These are phyloP conservation scores for Cryptosporidium andersoni DNA, from an alignment of 169 alveolate genomes.

Conservation along the genomic window DNA sequence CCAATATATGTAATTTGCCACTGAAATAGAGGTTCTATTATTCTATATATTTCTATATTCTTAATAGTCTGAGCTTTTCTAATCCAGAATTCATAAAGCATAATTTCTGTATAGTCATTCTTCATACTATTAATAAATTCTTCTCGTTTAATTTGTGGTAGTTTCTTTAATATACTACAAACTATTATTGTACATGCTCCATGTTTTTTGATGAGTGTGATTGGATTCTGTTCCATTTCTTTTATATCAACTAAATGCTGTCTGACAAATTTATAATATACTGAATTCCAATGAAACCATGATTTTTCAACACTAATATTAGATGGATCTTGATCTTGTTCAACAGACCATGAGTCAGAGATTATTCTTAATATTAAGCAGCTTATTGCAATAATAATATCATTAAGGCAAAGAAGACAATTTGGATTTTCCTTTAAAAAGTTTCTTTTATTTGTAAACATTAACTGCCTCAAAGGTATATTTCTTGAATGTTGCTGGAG, in stretches of 20 bases:
- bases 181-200: constrained; percentile 41
- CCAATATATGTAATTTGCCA: constrained; percentile 60
- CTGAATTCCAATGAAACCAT: constrained; percentile 63
- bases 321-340: not conserved
- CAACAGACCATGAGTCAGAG: constrained; percentile 44
- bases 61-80: constrained; percentile 27
- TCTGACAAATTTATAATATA: constrained; percentile 30
- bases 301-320: constrained; percentile 1
- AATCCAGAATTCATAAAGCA: constrained; percentile 62
- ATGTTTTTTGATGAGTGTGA: constrained; percentile 2
- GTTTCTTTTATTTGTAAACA: constrained; percentile 49
- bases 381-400: constrained; percentile 38
- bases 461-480: constrained; percentile 35
- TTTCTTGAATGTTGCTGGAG: constrained; percentile 35
- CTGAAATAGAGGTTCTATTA: constrained; percentile 55
- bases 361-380: constrained; percentile 32
- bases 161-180: constrained; percentile 11
- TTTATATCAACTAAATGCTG: not conserved
- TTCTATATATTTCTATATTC: constrained; percentile 31
- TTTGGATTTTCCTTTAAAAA: constrained; percentile 11
- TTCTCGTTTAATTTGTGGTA: constrained; percentile 9
- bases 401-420: constrained; percentile 59
- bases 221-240: no score
- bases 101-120: constrained; percentile 25
- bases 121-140: constrained; percentile 47